Evolutionary conservation across 768 basidiomycete species (phyloP), one percentile per base, ranked within the genome.

Genomic region (Leccinum boreale): DNA sequence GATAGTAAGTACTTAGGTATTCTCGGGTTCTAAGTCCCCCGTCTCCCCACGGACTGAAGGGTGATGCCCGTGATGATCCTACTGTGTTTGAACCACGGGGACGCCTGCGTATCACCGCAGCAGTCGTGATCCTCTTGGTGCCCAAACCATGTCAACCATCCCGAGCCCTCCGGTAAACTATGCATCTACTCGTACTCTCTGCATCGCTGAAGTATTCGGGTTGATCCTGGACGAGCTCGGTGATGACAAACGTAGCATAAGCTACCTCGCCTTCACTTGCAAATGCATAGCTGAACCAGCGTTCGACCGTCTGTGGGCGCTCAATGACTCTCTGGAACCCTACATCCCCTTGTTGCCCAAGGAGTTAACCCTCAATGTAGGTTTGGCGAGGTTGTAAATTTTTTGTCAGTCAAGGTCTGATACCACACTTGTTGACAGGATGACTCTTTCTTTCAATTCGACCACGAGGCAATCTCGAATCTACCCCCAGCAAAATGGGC

Each of bases 241-340:
- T 42, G 49, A 59, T 15, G 61, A 67, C 33, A 64, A 56, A n/a
- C 50, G 58, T 4, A 63, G 58, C 10, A 63, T 67, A 9, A 52
- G 44, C 24, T 57, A 33, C 59, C 57, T 67, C 23, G 66, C 65
- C 11, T 50, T 61, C 39, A 60, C 67, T n/a, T 67, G 65, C 60
- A 69, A 59, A 50, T 23, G 53, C 19, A 53, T 65, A 10, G 51
- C 58, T 5, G 67, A 62, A 19, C 67, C 59, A 14, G 56, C 62
- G 0, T 65, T 69, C 12, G 67, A 69, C 33, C 67, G 60, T 46
- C 57, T 69, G 3, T 68, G 68, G 65, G 57, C 55, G 14, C 58
- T 65, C 1, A 67, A 70, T 15, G 52, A 65, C 50, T 65, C 68
- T 11, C 33, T 69, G 49, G 67, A 67, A 21, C 67, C 67, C 7